Base-by-base conservation (phyloP, 1,139 yeast species). In the Geotrichum carabidarum region DNA sequence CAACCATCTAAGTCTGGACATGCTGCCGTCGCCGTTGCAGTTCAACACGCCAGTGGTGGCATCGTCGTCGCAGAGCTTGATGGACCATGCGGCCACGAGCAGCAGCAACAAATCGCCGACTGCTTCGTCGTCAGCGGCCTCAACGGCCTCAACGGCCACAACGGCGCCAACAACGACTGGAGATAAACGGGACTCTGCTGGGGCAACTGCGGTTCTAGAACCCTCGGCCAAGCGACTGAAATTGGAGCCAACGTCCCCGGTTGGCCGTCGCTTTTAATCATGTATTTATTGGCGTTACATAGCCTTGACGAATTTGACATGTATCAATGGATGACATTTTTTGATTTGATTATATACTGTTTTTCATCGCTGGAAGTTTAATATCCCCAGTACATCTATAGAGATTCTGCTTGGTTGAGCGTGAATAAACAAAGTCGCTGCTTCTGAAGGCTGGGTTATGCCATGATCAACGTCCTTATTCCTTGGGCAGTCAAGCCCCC, bases 21-120 rank as follows among this genome's bases (percentile, higher is more conserved):
- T 68, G 56, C 59, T 68, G 27, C 71, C 71, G 6, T 65, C 69
- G 8, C 71, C 71, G n/a, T 55, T 68, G 41, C 71, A 68, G 57
- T 68, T 68, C 53, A 63, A 60, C 44, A 66, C 68, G 9, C 68
- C 69, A 0, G 65, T 64, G 6, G 66, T 62, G 8, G 58, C 57
- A 7, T 58, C 63, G 5, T 59, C 64, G 17, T 48, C 54, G n/a
- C 61, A 60, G 38, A 55, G 61, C 18, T 51, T 59, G 8, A 44
- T 49, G 17, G 60, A 59, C 44, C 37, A 51, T 7, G 57, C 55
- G 7, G 38, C 52, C 22, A 42, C 56, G 15, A 45, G 49, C 22
- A 54, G 48, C 34, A 48, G 35, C 22, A 54, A 49, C 22, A 52
- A 48, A 37, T 35, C 52, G 17, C 50, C 44, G 11, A 34, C 43